Conservation (phyloP, 257 asterid genomes). For the Nicotiana paniculata region DNA sequence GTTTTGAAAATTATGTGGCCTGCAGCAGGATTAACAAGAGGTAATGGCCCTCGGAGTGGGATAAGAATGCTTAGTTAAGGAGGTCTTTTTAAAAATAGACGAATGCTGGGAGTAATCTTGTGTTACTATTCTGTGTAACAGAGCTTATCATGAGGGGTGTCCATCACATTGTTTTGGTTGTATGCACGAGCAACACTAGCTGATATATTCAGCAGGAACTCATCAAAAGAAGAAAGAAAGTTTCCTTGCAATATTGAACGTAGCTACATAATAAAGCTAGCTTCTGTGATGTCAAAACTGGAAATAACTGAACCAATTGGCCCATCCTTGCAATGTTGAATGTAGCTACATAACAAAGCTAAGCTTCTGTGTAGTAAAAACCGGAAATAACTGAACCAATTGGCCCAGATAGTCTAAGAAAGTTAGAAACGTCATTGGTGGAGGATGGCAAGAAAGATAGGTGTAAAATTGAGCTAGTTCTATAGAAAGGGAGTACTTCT, state of each 20-base stretch:
- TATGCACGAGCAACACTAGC: not conserved
- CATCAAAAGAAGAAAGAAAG: not conserved
- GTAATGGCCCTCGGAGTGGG: not conserved
- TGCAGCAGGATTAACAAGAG: not conserved
- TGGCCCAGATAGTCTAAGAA: not conserved
- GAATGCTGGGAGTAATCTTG: not conserved
- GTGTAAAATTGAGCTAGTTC: not conserved
- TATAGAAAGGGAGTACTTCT: constrained; percentile 1
- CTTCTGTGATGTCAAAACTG: not conserved
- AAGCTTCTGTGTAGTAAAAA: not conserved
- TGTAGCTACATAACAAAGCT: not conserved
- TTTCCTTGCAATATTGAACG: not conserved
- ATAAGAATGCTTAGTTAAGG: not conserved
- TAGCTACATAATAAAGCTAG: not conserved
- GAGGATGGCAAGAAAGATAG: not conserved
- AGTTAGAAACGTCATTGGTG: not conserved
- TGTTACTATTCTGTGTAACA: not conserved
- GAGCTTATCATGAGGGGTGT: not conserved
- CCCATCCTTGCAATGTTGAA: not conserved
- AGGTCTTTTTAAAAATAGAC: not conserved
- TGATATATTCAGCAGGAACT: not conserved
- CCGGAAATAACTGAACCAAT: not conserved
- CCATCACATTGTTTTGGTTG: not conserved
- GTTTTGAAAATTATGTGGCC: not conserved
- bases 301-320: not conserved